phyloP scores from a whole-genome alignment of 2,329 filamentous ascomycete species.

The Penicillium decumbens region DNA sequence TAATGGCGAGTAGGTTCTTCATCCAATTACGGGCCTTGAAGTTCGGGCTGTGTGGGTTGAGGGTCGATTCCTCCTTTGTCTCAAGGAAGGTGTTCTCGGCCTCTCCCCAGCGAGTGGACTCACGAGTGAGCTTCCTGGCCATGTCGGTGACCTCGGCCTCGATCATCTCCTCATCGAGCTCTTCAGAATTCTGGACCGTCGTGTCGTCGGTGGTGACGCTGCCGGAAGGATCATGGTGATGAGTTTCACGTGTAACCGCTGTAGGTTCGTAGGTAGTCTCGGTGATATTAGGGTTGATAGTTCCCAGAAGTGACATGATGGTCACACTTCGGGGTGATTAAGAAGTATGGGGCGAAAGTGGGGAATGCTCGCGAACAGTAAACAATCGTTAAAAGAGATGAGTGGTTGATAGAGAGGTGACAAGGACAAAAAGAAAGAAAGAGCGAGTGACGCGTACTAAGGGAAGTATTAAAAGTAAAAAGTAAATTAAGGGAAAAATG shows the following conservation, averaged over 20 bases:
- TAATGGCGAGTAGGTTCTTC: slow-evolving; percentile 44
- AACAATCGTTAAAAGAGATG: slow-evolving; percentile 1
- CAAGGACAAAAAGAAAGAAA: background rate
- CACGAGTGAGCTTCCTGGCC: slow-evolving; percentile 33
- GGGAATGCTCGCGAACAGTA: background rate
- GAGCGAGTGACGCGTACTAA: background rate
- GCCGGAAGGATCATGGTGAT: slow-evolving; percentile 18
- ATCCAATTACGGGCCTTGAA: slow-evolving; percentile 48
- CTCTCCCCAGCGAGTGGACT: slow-evolving; percentile 31
- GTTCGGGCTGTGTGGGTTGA: slow-evolving; percentile 45
- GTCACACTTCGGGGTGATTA: background rate
- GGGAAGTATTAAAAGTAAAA: background rate
- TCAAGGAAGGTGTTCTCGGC: slow-evolving; percentile 37
- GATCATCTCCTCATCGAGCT: slow-evolving; percentile 24
- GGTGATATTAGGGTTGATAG: slow-evolving; percentile 29
- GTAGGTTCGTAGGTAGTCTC: slow-evolving; percentile 11
- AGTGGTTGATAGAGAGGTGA: background rate
- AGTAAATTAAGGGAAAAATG: background rate
- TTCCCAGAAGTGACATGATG: slow-evolving; percentile 35
- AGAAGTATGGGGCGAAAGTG: background rate
- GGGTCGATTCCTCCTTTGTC: slow-evolving; percentile 28
- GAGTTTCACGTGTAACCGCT: slow-evolving; percentile 10
- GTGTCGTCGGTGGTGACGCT: slow-evolving; percentile 31
- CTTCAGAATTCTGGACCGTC: slow-evolving; percentile 19
- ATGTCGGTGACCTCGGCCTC: slow-evolving; percentile 33